A percentile compares a stretch with the other conserved stretches of the same genome.
Evolutionary conservation across 2,329 filamentous ascomycete genomes (phyloP).

Genomic region (Scedosporium dehoogii): DNA sequence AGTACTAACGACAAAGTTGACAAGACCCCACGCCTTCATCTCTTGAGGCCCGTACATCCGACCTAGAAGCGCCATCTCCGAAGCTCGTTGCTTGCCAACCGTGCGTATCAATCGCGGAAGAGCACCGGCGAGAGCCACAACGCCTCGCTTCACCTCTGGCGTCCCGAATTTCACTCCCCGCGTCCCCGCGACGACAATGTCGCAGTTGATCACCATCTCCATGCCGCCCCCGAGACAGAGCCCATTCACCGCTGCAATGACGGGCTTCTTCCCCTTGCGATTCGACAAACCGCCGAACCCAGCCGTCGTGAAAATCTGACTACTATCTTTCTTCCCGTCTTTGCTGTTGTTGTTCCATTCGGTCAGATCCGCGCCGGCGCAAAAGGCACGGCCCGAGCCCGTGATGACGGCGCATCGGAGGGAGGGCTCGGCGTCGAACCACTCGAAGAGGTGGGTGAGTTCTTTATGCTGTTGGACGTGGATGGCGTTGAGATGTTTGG

Average conservation of each 20-base stretch:
- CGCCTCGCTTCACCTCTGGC: slow-evolving; percentile 62
- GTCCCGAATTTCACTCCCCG: slow-evolving; percentile 50
- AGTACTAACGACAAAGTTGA: slow-evolving; percentile 51
- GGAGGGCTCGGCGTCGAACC: slow-evolving; percentile 52
- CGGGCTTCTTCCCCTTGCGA: slow-evolving; percentile 59
- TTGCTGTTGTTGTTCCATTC: slow-evolving; percentile 47
- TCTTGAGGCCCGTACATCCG: slow-evolving; percentile 47
- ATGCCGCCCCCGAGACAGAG: slow-evolving; percentile 66
- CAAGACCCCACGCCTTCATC: slow-evolving; percentile 55
- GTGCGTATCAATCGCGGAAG: slow-evolving; percentile 56
- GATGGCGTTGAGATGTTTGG: slow-evolving; percentile 48
- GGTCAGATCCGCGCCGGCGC: slow-evolving; percentile 58
- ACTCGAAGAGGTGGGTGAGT: slow-evolving; percentile 41
- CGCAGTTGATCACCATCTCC: slow-evolving; percentile 66
- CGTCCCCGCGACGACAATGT: slow-evolving; percentile 55
- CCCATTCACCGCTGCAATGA: slow-evolving; percentile 69
- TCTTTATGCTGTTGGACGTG: slow-evolving; percentile 35
- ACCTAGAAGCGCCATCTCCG: slow-evolving; percentile 61
- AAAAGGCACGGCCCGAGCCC: slow-evolving; percentile 54
- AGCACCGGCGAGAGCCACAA: slow-evolving; percentile 61
- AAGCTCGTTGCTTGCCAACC: slow-evolving; percentile 59
- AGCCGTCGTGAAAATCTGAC: slow-evolving; percentile 22
- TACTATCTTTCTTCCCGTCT: slow-evolving; percentile 11
- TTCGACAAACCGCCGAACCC: slow-evolving; percentile 61
- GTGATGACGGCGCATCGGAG: slow-evolving; percentile 55